These are phyloP conservation scores for Beauveria scarabaeidicola DNA, from an alignment of 2,329 filamentous ascomycete genomes.

Conservation along the genomic window DNA sequence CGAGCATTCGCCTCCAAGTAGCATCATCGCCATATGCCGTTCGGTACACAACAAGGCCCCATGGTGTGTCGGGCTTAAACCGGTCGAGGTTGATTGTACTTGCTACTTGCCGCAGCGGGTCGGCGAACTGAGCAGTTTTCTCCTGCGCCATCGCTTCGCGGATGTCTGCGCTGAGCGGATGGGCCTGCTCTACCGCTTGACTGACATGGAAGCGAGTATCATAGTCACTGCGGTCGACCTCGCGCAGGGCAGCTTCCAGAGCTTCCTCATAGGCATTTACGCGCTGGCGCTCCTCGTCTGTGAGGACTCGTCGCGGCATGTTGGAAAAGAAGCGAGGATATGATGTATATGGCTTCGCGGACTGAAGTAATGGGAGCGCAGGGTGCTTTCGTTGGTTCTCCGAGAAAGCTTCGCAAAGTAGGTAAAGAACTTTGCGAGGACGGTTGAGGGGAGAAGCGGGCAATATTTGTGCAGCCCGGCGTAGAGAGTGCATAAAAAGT, in stretches of 20 bases:
- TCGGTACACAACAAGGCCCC: constrained; percentile 6
- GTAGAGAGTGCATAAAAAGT: neutral
- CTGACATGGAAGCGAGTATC: neutral
- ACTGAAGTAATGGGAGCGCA: neutral
- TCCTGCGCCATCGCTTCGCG: neutral
- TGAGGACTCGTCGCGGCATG: neutral
- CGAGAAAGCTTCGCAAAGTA: neutral
- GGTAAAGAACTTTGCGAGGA: neutral
- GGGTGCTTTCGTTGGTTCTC: neutral
- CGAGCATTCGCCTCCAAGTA: constrained; percentile 5
- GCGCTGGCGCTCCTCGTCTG: neutral
- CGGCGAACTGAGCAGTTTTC: neutral
- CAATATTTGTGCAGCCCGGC: neutral
- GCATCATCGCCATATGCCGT: constrained; percentile 7
- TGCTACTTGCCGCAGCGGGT: neutral
- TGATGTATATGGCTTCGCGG: neutral
- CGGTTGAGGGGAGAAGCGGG: neutral
- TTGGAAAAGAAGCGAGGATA: neutral
- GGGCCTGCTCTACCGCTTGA: neutral
- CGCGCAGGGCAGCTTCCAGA: neutral
- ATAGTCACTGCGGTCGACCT: neutral
- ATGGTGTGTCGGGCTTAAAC: neutral
- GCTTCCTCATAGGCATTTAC: neutral
- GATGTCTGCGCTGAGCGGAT: neutral
- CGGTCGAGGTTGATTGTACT: neutral